Conservation (phyloP, 768 basidiomycete species). For the Auriscalpium vulgare region DNA sequence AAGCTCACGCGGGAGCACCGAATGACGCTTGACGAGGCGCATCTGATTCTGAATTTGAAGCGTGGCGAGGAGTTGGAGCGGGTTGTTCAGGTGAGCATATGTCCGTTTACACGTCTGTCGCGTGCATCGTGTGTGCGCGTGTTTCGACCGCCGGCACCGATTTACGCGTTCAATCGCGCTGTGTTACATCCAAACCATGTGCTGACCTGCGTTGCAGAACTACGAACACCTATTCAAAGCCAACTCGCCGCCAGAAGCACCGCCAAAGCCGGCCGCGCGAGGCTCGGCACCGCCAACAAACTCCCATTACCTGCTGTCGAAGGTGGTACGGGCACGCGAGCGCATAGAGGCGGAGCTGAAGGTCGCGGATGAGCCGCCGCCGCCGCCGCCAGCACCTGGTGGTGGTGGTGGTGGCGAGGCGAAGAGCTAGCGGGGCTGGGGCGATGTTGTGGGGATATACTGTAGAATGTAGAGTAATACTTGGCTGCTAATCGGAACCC, state of each 20-base stretch:
- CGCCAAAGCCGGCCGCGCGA: slow-evolving; percentile 35
- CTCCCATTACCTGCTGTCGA: slow-evolving; percentile 93
- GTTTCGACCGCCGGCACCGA: no score
- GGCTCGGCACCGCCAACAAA: slow-evolving; percentile 37
- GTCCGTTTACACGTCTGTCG: slow-evolving; percentile 12
- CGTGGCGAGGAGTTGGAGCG: slow-evolving; percentile 60
- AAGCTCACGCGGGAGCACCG: slow-evolving; percentile 76
- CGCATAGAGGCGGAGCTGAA: slow-evolving; percentile 84
- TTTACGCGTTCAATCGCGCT: neutral
- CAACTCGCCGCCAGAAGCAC: slow-evolving; percentile 64
- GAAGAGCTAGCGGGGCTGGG: neutral
- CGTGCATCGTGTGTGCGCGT: neutral
- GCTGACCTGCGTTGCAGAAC: slow-evolving; percentile 41
- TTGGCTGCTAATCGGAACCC: no score
- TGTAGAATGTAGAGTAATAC: neutral
- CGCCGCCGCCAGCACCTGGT: slow-evolving; percentile 1
- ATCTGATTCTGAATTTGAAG: slow-evolving; percentile 84
- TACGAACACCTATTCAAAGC: slow-evolving; percentile 91
- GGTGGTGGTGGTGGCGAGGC: neutral
- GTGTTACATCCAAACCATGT: neutral
- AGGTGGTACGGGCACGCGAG: slow-evolving; percentile 91
- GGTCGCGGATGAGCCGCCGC: slow-evolving; percentile 20
- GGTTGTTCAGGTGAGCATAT: slow-evolving; percentile 53
- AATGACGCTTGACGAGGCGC: slow-evolving; percentile 95
- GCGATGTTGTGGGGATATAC: neutral